These are phyloP conservation scores for Fusarium kyushuense DNA, from an alignment of 2,329 filamentous ascomycete species.

Conservation along the genomic window DNA sequence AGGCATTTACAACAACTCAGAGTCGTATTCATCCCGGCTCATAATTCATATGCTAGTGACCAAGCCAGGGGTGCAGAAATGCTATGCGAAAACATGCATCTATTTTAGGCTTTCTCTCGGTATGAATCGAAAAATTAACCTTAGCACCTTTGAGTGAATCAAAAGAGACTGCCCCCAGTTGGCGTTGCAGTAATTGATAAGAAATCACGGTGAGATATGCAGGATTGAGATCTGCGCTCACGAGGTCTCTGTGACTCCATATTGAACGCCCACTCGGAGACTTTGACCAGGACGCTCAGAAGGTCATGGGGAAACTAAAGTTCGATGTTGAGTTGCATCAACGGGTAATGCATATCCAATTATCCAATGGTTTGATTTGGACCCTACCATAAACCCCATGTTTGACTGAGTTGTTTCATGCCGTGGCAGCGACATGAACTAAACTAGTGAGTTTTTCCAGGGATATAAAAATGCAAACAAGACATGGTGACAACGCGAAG, in stretches of 20 bases:
- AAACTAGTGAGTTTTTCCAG: constrained; percentile 7
- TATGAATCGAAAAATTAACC: neutral
- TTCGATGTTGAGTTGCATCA: constrained; percentile 22
- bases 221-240: constrained; percentile 35
- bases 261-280: constrained; percentile 15
- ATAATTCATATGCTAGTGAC: neutral
- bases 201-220: constrained; percentile 26
- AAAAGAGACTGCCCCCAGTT: neutral
- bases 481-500: constrained; percentile 6
- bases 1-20: neutral
- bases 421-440: constrained; percentile 28
- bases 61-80: neutral
- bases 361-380: constrained; percentile 20
- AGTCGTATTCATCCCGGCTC: neutral
- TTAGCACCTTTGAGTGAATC: neutral
- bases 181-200: neutral
- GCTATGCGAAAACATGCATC: neutral
- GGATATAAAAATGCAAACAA: constrained; percentile 8
- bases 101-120: neutral
- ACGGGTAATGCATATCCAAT: constrained; percentile 7
- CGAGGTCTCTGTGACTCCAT: constrained; percentile 7
- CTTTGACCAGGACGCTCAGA: constrained; percentile 12
- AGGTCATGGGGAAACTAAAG: constrained; percentile 34
- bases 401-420: constrained; percentile 32
- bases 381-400: constrained; percentile 17